A percentile compares a stretch with the other conserved stretches of the same genome.
Conservation (phyloP, 1,284 basidiomycete genomes). For the Sporisorium reilianum region DNA sequence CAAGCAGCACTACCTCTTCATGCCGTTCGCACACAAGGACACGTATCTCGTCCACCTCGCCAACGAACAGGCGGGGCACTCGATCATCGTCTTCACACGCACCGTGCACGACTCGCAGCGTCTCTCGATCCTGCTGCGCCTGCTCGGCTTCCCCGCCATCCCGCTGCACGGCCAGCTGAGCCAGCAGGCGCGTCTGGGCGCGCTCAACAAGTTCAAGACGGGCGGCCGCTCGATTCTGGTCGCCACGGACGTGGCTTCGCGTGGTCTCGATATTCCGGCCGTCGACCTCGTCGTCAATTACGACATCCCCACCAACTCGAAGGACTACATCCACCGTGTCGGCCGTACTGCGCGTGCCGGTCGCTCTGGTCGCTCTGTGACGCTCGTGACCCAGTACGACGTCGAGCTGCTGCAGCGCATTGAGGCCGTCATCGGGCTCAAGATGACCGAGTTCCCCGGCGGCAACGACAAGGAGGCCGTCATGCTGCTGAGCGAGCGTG, state of each 20-base stretch:
- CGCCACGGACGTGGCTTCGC: slow-evolving; percentile 95
- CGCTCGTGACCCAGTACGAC: slow-evolving; percentile 97
- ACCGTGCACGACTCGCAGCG: slow-evolving; percentile 95
- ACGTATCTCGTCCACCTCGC: slow-evolving; percentile 88
- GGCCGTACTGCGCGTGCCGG: slow-evolving; percentile 97
- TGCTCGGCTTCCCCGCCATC: slow-evolving; percentile 92
- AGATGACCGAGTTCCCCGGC: slow-evolving; percentile 86
- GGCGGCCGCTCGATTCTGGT: slow-evolving; percentile 92
- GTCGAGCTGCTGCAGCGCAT: slow-evolving; percentile 96
- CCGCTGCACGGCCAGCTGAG: slow-evolving; percentile 95
- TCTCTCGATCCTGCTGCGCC: slow-evolving; percentile 87
- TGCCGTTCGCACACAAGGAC: slow-evolving; percentile 93
- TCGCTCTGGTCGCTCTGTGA: slow-evolving; percentile 92
- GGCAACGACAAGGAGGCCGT: slow-evolving; percentile 88
- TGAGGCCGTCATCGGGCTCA: slow-evolving; percentile 82
- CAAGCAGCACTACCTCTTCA: slow-evolving; percentile 94
- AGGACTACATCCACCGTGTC: slow-evolving; percentile 99
- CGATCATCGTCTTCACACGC: slow-evolving; percentile 94
- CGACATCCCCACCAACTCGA: slow-evolving; percentile 97
- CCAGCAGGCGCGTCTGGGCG: slow-evolving; percentile 91
- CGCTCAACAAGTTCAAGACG: slow-evolving; percentile 95
- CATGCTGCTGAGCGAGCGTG: slow-evolving; percentile 86
- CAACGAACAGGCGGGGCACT: slow-evolving; percentile 90
- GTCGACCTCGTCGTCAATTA: slow-evolving; percentile 99
- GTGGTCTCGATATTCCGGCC: slow-evolving; percentile 92